These are phyloP conservation scores for Gnaphalium uliginosum DNA, from an alignment of 129 eudicot genomes.

Conservation along the genomic window DNA sequence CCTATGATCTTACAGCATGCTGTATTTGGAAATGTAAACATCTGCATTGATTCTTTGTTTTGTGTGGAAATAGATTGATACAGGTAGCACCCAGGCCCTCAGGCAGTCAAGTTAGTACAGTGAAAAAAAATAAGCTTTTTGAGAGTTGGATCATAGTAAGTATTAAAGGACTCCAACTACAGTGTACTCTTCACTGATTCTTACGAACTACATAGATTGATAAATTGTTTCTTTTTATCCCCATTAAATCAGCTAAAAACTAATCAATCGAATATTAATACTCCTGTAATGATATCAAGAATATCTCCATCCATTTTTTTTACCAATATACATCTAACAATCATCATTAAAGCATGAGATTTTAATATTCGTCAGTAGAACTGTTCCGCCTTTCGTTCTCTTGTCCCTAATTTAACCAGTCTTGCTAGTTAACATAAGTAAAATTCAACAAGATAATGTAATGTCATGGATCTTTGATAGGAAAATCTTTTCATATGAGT, in stretches of 20 bases:
- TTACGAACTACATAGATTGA: neutral
- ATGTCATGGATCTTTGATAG: neutral
- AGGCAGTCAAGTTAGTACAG: neutral
- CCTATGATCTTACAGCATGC: neutral
- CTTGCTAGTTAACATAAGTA: neutral
- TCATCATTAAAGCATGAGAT: neutral
- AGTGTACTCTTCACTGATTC: conserved; percentile 4
- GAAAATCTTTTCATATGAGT: neutral
- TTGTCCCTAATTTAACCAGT: neutral
- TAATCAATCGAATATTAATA: neutral
- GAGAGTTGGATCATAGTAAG: neutral
- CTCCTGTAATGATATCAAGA: neutral
- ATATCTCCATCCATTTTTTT: neutral
- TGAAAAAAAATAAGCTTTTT: neutral
- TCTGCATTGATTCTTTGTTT: neutral
- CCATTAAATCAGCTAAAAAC: neutral
- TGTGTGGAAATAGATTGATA: neutral
- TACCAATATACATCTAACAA: neutral
- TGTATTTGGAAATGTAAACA: neutral
- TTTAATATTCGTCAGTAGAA: neutral
- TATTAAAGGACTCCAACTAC: neutral
- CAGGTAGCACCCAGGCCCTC: neutral
- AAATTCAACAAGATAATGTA: neutral
- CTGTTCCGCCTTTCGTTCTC: neutral
- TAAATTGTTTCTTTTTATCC: neutral